These are phyloP conservation scores for Aureobasidium sp. DNA, from an alignment of 2,329 filamentous ascomycete genomes.

Conservation along the genomic window DNA sequence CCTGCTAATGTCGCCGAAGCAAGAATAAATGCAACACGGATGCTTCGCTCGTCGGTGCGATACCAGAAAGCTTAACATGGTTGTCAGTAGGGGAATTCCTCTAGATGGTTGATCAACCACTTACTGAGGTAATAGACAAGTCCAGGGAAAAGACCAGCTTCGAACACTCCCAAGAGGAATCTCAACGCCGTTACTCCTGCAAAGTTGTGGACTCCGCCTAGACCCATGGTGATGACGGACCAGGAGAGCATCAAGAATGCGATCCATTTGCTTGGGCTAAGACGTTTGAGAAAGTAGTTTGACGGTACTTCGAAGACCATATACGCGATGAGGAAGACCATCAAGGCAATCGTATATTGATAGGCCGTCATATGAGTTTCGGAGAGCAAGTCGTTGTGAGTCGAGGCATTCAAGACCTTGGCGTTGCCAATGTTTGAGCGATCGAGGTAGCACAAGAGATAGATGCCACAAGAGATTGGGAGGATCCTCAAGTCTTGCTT, in stretches of 20 bases:
- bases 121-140: constrained; percentile 21
- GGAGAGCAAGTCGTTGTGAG: constrained; percentile 54
- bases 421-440: constrained; percentile 58
- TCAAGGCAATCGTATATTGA: constrained; percentile 46
- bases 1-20: constrained; percentile 50
- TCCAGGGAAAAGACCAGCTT: constrained; percentile 35
- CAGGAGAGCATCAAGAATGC: constrained; percentile 33
- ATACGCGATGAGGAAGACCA: constrained; percentile 32
- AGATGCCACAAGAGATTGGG: constrained; percentile 57
- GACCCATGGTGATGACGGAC: constrained; percentile 34
- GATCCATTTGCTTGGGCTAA: constrained; percentile 35
- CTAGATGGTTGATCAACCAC: neutral
- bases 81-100: neutral
- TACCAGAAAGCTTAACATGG: constrained; percentile 42
- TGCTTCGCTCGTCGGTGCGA: constrained; percentile 48
- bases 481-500: constrained; percentile 56
- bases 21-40: constrained; percentile 51
- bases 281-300: constrained; percentile 34
- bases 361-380: constrained; percentile 55
- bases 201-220: constrained; percentile 31
- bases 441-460: constrained; percentile 62
- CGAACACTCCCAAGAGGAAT: constrained; percentile 34
- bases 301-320: constrained; percentile 33
- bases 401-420: constrained; percentile 56
- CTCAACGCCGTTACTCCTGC: constrained; percentile 29